These are phyloP conservation scores for Fusarium xyrophilum DNA, from an alignment of 2,329 filamentous ascomycete genomes.

Conservation along the genomic window DNA sequence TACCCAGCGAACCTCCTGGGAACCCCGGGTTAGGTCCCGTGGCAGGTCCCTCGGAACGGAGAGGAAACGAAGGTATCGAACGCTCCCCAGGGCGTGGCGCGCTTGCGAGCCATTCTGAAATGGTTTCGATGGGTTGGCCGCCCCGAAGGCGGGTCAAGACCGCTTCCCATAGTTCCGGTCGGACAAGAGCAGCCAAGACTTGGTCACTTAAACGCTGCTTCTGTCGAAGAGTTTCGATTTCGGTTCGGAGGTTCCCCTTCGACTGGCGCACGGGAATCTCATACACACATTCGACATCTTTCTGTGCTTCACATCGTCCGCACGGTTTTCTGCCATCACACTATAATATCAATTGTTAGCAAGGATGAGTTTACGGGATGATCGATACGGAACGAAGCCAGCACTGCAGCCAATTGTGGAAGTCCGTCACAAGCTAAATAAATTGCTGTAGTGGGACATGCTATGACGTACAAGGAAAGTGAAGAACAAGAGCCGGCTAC, in stretches of 20 bases:
- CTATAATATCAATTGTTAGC: slow-evolving; percentile 45
- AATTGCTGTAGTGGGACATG: background rate
- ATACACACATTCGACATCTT: slow-evolving; percentile 65
- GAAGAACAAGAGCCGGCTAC: background rate
- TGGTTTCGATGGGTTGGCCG: slow-evolving; percentile 61
- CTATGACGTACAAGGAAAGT: background rate
- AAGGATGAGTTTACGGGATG: background rate
- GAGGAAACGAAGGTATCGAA: slow-evolving; percentile 41
- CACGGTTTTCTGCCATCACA: slow-evolving; percentile 67
- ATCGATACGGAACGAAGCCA: background rate
- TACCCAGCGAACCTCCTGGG: slow-evolving; percentile 37
- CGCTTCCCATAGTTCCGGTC: slow-evolving; percentile 60
- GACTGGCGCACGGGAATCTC: slow-evolving; percentile 69
- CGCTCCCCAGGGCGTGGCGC: slow-evolving; percentile 44
- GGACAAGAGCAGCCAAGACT: slow-evolving; percentile 61
- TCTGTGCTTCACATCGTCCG: slow-evolving; percentile 61
- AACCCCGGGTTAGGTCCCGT: slow-evolving; percentile 42
- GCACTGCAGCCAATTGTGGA: background rate
- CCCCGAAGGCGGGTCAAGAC: slow-evolving; percentile 60
- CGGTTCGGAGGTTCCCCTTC: slow-evolving; percentile 65
- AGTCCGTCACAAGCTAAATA: background rate
- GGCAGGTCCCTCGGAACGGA: slow-evolving; percentile 21
- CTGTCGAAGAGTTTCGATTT: slow-evolving; percentile 64
- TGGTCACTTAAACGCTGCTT: slow-evolving; percentile 63
- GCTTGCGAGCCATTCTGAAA: slow-evolving; percentile 61